These are phyloP conservation scores for Backusella mclennaniae DNA, from an alignment of 192 early-diverging fungal species.

Conservation along the genomic window DNA sequence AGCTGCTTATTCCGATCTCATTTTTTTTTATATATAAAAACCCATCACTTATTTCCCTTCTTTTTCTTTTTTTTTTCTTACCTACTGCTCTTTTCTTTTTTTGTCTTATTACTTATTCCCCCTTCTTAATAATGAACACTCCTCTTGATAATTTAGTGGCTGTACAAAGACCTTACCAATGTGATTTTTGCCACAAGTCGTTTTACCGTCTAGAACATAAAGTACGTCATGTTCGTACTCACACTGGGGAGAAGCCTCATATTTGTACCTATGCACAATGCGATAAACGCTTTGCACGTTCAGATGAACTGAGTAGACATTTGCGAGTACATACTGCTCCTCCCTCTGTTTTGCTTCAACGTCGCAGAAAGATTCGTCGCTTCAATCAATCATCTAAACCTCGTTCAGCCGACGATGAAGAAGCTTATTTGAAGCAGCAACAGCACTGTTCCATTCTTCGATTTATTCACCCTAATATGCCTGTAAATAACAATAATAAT, in stretches of 20 bases:
- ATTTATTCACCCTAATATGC: conserved; percentile 23
- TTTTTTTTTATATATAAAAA: conserved; percentile 7
- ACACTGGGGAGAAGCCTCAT: conserved; percentile 84
- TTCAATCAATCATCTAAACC: conserved; percentile 16
- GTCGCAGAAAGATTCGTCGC: conserved; percentile 23
- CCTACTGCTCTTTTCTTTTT: neutral
- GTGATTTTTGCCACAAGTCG: conserved; percentile 57
- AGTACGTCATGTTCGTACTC: conserved; percentile 80
- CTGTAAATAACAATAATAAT: neutral
- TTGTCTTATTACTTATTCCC: neutral
- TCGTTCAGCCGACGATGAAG: conserved; percentile 29
- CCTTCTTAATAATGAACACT: neutral
- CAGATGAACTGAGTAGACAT: conserved; percentile 66
- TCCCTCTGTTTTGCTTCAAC: conserved; percentile 36
- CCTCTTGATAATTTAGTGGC: neutral
- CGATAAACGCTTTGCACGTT: conserved; percentile 76
- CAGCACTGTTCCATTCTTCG: conserved; percentile 35
- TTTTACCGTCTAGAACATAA: conserved; percentile 85
- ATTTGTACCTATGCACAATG: conserved; percentile 67
- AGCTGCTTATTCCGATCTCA: neutral
- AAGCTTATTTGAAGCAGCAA: conserved; percentile 33
- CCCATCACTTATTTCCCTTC: conserved; percentile 1
- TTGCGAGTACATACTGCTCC: conserved; percentile 42
- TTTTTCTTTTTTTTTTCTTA: neutral
- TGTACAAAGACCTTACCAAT: conserved; percentile 52